Conservation (phyloP, 331 rosid genomes). For the Pyracantha coccinea region DNA sequence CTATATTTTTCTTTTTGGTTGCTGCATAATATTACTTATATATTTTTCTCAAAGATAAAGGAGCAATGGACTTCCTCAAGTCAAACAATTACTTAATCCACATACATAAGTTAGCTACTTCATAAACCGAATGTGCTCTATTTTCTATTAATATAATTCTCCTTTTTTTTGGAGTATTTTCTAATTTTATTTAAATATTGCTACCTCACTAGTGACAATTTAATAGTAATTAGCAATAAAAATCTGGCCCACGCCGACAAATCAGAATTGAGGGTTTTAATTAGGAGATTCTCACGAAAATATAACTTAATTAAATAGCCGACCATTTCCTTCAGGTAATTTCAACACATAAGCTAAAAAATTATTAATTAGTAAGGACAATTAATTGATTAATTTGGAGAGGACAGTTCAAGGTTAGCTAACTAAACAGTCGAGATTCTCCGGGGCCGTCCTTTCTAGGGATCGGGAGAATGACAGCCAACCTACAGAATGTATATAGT, state of each 20-base stretch:
- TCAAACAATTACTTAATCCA: constrained; percentile 36
- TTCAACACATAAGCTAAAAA: constrained; percentile 29
- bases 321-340: constrained; percentile 30
- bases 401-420: constrained; percentile 43
- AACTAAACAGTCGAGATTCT: constrained; percentile 50
- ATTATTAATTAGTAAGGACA: not conserved
- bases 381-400: not conserved
- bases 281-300: constrained; percentile 17
- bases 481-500: constrained; percentile 46
- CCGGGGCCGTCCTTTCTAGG: constrained; percentile 42
- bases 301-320: constrained; percentile 12
- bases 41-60: not conserved
- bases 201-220: not conserved
- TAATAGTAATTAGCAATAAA: not conserved
- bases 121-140: too few relatives aligned
- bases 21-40: not conserved
- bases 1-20: not conserved
- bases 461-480: constrained; percentile 59
- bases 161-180: not conserved
- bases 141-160: too few relatives aligned
- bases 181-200: not conserved
- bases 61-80: constrained; percentile 8
- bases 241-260: constrained; percentile 39
- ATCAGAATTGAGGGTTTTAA: constrained; percentile 36
- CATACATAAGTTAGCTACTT: not conserved